Evolutionary conservation across 306 rosid genomes (phyloP), one percentile per base, ranked within the genome.

Genomic region (Castanopsis chinensis): DNA sequence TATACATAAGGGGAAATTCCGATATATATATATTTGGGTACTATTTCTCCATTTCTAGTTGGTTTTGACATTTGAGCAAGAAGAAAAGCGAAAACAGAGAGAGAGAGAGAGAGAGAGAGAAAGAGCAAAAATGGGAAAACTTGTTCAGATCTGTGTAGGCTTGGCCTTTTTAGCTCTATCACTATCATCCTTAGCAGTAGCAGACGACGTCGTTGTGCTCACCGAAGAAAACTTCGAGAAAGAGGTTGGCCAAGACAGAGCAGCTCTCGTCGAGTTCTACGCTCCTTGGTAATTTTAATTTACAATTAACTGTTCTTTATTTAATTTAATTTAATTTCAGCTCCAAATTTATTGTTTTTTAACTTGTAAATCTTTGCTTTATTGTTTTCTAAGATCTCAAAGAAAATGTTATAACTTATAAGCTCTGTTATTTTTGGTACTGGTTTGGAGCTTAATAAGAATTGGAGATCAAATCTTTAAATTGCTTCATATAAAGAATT

Each of bases 191-290:
- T 71, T 85, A 5, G 98, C 97, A 1, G 96, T 83, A 5, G 98
- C 98, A 3, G 96, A 96, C 83, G 98, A 96, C 73, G 99, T 96
- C 83, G 91, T 90, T 55, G 96, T 96, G 21, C 92, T 96, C 4
- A 87, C 96, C 1, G 92, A 89, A 86, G 92, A 85, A 3, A 93
- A 91, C 84, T 96, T 96, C 85, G 92, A 96, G 86, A 88, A 89
- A 80, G 97, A 91, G 82, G 92, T 96, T 71, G 99, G 99, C 79
- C 93, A 89, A 77, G 94, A 93, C 71, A 87, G 71, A 82, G 92
- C 89, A 84, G 97, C 99, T 84, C 93, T 93, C 72, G 98, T 95
- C 75, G 93, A 95, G 85, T 95, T 95, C 87, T 96, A 96, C 82
- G 99, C 99, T 73, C 99, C 99, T 37, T 95, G 99, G 96, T 95